Percentiles rank a stretch among this genome's conserved stretches.
phyloP scores from a whole-genome alignment of 2,329 filamentous ascomycete species.

The Chrysoporthe austroafricana region DNA sequence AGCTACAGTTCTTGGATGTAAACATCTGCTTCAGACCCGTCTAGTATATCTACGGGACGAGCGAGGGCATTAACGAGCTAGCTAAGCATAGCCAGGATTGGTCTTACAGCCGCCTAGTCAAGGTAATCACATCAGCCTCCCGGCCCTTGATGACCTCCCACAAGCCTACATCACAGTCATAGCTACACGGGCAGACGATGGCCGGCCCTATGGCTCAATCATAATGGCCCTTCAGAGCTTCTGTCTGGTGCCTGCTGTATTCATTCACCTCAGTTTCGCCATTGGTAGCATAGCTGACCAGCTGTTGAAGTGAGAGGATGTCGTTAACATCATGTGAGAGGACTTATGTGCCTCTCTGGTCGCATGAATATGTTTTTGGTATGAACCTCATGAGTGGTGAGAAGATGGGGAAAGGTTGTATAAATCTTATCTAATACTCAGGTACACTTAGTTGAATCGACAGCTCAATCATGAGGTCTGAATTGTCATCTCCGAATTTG shows the following conservation, averaged over 20 bases:
- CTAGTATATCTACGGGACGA: slow-evolving; percentile 65
- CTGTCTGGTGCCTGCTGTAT: no score
- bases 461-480: no score
- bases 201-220: slow-evolving; percentile 26
- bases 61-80: slow-evolving; percentile 50
- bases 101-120: slow-evolving; percentile 60
- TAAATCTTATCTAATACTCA: no score
- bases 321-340: slow-evolving; percentile 59
- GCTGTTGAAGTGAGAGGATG: slow-evolving; percentile 39
- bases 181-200: background rate
- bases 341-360: slow-evolving; percentile 39
- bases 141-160: slow-evolving; percentile 45
- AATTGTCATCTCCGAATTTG: no score
- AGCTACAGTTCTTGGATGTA: no score
- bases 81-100: slow-evolving; percentile 62
- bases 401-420: slow-evolving; percentile 37
- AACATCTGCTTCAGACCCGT: no score
- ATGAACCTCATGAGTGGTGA: slow-evolving; percentile 40
- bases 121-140: slow-evolving; percentile 50
- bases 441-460: no score
- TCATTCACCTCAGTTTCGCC: no score
- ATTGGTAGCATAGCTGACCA: no score
- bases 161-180: slow-evolving; percentile 41
- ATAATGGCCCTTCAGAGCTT: slow-evolving; percentile 7
- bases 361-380: no score